phyloP scores from a whole-genome alignment of 148 eudicot species.

The Fagopyrum homotropicum region DNA sequence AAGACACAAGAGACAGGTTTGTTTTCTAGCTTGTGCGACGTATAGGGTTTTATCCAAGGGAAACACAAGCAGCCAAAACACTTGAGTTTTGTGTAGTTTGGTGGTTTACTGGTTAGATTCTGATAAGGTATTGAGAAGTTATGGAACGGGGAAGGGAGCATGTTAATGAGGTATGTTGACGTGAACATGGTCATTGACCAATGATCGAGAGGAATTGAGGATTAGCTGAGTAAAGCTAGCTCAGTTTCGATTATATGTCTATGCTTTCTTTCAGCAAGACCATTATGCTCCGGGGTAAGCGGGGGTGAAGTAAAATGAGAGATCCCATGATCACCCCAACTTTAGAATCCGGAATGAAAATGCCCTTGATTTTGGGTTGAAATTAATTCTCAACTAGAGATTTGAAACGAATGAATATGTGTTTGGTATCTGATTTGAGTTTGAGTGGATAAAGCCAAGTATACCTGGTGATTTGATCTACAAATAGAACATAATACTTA shows the following conservation, averaged over 20 bases:
- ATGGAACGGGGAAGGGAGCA: background rate
- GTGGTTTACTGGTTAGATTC: too few relatives aligned
- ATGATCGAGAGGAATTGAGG: background rate
- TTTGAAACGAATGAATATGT: background rate
- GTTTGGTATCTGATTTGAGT: background rate
- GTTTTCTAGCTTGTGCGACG: background rate
- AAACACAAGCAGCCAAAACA: background rate
- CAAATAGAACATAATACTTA: background rate
- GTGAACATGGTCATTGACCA: background rate
- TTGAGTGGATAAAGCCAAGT: background rate
- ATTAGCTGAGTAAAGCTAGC: background rate
- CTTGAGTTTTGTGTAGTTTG: background rate
- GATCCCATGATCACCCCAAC: too few relatives aligned
- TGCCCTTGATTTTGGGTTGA: background rate
- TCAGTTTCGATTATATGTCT: background rate
- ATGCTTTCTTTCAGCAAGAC: background rate
- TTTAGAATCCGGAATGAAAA: too few relatives aligned
- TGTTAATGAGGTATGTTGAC: background rate
- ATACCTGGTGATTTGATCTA: background rate
- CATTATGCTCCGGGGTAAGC: background rate
- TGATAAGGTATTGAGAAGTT: background rate
- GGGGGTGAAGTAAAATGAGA: background rate
- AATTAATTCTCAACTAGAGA: background rate
- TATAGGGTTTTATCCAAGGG: background rate
- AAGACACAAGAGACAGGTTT: background rate